A percentile compares a stretch with the other conserved stretches of the same genome.
These are phyloP conservation scores for Bathelium albidoporum DNA, from an alignment of 495 filamentous ascomycete genomes.

Conservation along the genomic window DNA sequence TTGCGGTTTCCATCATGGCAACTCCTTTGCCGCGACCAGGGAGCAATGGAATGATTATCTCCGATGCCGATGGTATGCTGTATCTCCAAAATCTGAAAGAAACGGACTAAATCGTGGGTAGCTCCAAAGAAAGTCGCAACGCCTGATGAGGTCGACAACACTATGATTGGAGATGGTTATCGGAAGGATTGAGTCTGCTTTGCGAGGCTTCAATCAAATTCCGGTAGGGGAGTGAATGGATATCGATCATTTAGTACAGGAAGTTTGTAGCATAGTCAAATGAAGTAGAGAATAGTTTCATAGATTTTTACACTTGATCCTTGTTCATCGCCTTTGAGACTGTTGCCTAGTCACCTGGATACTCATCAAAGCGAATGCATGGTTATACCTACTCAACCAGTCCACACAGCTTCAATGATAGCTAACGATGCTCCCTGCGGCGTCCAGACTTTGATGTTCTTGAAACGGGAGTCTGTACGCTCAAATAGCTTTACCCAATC, in stretches of 20 bases:
- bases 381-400: not conserved
- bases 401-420: constrained; percentile 11
- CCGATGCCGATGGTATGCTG: too few species aligned
- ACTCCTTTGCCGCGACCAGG: too few species aligned
- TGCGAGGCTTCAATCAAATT: too few species aligned
- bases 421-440: not conserved
- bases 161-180: not conserved
- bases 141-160: not conserved
- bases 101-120: too few species aligned
- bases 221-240: too few species aligned
- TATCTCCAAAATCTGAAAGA: too few species aligned
- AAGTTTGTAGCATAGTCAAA: too few species aligned
- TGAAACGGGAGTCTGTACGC: constrained; percentile 12
- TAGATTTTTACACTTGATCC: too few species aligned
- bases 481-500: constrained; percentile 15
- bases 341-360: not conserved
- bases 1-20: too few species aligned
- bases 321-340: not conserved
- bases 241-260: too few species aligned
- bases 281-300: too few species aligned
- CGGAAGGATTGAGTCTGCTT: not conserved
- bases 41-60: too few species aligned
- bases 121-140: not conserved
- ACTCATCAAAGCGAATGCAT: not conserved
- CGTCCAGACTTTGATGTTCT: constrained; percentile 7